These are phyloP conservation scores for Talaromyces wortmannii DNA, from an alignment of 495 filamentous ascomycete genomes.

Conservation along the genomic window DNA sequence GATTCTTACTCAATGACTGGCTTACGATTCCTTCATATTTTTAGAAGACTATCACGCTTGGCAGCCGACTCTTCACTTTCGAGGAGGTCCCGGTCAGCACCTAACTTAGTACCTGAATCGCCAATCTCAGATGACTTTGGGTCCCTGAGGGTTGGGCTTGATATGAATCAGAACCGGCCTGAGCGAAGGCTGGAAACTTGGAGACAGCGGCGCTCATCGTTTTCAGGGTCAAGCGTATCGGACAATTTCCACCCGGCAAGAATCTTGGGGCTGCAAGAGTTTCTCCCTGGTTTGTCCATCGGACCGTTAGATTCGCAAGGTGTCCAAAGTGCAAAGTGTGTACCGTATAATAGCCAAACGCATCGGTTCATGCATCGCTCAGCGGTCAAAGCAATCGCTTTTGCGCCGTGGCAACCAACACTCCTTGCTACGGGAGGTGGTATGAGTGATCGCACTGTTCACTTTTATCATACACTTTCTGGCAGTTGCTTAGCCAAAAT, in stretches of 20 bases:
- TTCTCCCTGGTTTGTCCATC: not conserved
- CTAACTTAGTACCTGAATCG: not conserved
- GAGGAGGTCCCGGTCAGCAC: not conserved
- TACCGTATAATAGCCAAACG: constrained; percentile 51
- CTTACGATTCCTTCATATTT: not conserved
- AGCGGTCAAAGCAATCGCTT: constrained; percentile 94
- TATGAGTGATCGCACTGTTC: constrained; percentile 88
- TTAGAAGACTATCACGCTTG: not conserved
- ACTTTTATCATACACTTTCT: constrained; percentile 86
- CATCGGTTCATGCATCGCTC: constrained; percentile 75
- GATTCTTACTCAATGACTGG: not conserved
- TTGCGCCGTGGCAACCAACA: constrained; percentile 89
- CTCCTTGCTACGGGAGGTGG: constrained; percentile 90
- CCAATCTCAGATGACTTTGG: not conserved
- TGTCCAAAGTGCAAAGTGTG: not conserved
- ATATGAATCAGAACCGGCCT: no score
- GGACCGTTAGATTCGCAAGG: not conserved
- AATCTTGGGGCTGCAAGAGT: not conserved
- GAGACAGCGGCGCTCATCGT: not conserved
- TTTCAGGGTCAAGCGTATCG: not conserved
- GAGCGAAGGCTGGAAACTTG: not conserved
- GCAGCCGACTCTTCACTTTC: not conserved
- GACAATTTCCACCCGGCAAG: not conserved
- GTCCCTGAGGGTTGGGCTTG: not conserved
- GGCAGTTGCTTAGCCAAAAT: constrained; percentile 86